Percentiles rank a stretch among this genome's conserved stretches.
Conservation (phyloP, 202 grass and related monocot genomes). For the Alloteropsis angusta region DNA sequence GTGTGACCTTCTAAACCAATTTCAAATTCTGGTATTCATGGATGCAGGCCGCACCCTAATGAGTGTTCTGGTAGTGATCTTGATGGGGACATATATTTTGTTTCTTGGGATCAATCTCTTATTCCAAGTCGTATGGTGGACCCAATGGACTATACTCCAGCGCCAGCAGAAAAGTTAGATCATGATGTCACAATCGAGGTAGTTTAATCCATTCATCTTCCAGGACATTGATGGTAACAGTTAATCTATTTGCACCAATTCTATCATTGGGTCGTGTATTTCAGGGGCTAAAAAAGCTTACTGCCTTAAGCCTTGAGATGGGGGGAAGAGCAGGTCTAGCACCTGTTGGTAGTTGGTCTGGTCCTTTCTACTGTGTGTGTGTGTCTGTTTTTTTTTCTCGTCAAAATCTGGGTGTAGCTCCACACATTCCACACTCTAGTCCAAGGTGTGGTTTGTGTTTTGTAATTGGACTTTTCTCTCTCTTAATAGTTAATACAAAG, state of each 20-base stretch:
- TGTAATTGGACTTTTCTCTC: no score
- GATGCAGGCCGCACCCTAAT: slow-evolving; percentile 69
- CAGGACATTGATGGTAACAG: neutral
- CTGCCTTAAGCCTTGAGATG: no score
- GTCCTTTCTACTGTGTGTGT: no score
- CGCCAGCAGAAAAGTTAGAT: slow-evolving; percentile 53
- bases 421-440: no score
- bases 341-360: no score
- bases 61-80: slow-evolving; percentile 97
- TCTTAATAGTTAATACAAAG: no score
- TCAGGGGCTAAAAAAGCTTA: neutral
- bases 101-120: slow-evolving; percentile 64
- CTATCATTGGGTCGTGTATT: neutral
- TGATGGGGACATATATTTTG: slow-evolving; percentile 95
- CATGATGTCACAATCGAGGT: slow-evolving; percentile 75
- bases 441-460: no score
- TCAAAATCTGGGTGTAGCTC: no score
- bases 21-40: neutral
- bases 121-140: slow-evolving; percentile 37
- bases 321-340: no score
- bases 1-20: neutral
- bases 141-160: slow-evolving; percentile 79
- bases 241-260: slow-evolving; percentile 5
- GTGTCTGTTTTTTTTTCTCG: no score
- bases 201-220: slow-evolving; percentile 6